phyloP scores from a whole-genome alignment of 129 eudicot genomes.

The Glebionis coronaria region DNA sequence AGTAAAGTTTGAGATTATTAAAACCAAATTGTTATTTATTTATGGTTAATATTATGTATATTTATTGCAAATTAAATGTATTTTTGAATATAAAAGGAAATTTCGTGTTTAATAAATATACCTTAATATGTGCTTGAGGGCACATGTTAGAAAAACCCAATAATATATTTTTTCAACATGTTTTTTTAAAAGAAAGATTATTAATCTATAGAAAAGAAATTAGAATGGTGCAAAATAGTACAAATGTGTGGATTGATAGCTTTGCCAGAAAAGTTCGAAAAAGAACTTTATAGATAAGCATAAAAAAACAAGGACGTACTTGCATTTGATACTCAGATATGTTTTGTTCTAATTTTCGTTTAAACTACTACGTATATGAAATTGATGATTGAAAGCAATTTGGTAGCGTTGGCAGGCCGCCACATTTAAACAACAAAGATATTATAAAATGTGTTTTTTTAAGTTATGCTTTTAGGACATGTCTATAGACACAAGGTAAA shows the following conservation, averaged over 20 bases:
- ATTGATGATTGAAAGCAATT: constrained; percentile 6
- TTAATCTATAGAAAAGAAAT: neutral
- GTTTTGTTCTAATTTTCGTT: neutral
- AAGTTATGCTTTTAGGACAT: too few relatives aligned
- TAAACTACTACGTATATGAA: constrained; percentile 7
- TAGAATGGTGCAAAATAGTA: constrained; percentile 21
- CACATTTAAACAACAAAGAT: constrained; percentile 19
- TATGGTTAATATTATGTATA: too few relatives aligned
- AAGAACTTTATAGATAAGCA: constrained; percentile 4
- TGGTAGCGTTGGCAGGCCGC: constrained; percentile 32
- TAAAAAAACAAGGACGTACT: neutral
- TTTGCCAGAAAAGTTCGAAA: neutral
- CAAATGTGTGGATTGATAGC: constrained; percentile 27
- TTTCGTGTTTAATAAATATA: too few relatives aligned
- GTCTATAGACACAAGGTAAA: too few relatives aligned
- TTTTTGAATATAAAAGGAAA: too few relatives aligned
- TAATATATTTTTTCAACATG: neutral
- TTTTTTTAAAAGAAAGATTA: neutral
- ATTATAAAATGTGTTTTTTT: too few relatives aligned
- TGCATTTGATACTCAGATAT: constrained; percentile 11
- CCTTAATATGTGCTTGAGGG: too few relatives aligned
- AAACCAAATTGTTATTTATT: too few relatives aligned
- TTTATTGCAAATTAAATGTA: too few relatives aligned
- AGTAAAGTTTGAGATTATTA: too few relatives aligned
- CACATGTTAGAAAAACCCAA: too few relatives aligned